Evolutionary conservation across 306 rosid genomes (phyloP).

Genomic region (Geum urbanum): DNA sequence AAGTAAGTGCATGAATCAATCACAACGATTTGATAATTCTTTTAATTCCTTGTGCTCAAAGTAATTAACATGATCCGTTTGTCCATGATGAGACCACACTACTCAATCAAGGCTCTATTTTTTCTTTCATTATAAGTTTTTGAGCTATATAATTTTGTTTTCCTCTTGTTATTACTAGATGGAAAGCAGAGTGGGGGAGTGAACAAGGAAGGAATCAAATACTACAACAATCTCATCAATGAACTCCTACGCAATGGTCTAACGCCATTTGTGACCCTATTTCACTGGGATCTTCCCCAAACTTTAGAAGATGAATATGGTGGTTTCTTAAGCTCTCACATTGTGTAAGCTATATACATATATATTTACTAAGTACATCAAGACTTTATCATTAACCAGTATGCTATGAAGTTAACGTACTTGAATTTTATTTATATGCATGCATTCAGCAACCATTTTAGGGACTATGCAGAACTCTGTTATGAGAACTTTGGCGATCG

Average conservation of each 20-base stretch:
- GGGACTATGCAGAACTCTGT: conserved; percentile 45
- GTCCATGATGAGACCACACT: background rate
- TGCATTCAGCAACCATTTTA: conserved; percentile 40
- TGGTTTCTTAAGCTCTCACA: conserved; percentile 46
- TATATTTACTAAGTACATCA: no score
- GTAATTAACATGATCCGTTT: background rate
- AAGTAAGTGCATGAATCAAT: conserved; percentile 36
- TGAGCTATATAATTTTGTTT: background rate
- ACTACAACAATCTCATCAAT: conserved; percentile 53
- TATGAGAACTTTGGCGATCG: conserved; percentile 52
- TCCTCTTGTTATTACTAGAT: conserved; percentile 8
- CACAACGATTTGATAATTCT: background rate
- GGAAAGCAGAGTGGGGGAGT: conserved; percentile 53
- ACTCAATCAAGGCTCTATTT: background rate
- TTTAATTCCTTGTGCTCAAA: background rate
- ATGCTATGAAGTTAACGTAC: no score
- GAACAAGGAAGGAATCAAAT: conserved; percentile 44
- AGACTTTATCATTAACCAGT: no score
- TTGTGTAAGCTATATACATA: conserved; percentile 59
- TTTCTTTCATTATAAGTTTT: no score
- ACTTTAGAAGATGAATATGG: conserved; percentile 53
- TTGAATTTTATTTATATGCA: no score
- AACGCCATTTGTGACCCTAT: conserved; percentile 50
- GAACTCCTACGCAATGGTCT: conserved; percentile 44
- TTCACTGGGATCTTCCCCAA: conserved; percentile 78